These are phyloP conservation scores for Podospora sp. DNA, from an alignment of 495 filamentous ascomycete species.

Conservation along the genomic window DNA sequence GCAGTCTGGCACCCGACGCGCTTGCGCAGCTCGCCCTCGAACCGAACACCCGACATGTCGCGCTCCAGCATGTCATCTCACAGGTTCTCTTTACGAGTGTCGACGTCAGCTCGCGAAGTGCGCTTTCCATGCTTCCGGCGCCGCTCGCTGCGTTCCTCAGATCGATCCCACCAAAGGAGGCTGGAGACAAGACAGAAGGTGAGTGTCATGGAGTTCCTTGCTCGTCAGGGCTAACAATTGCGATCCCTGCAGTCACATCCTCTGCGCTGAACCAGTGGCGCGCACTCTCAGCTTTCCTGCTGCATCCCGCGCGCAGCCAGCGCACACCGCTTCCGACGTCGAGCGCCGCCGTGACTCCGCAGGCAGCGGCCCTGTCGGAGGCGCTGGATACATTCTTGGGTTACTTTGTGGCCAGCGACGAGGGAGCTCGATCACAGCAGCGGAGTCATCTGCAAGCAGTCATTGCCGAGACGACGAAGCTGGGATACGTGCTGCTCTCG, in stretches of 20 bases:
- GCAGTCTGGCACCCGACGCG: constrained; percentile 18
- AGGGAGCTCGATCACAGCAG: constrained; percentile 37
- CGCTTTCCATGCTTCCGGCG: constrained; percentile 38
- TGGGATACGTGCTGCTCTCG: constrained; percentile 42
- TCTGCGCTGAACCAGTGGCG: constrained; percentile 40
- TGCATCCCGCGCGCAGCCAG: constrained; percentile 37
- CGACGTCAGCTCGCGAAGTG: constrained; percentile 27
- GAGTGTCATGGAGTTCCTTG: not conserved
- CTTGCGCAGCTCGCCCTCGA: constrained; percentile 34
- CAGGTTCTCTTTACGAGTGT: constrained; percentile 37
- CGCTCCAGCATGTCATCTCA: constrained; percentile 40
- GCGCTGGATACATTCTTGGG: constrained; percentile 36
- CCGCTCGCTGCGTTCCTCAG: constrained; percentile 35
- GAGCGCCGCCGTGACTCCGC: constrained; percentile 30
- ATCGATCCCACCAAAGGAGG: constrained; percentile 31
- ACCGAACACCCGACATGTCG: constrained; percentile 31
- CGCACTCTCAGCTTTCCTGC: constrained; percentile 40
- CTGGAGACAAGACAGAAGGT: constrained; percentile 18
- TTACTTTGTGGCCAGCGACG: constrained; percentile 33
- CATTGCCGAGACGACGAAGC: constrained; percentile 36
- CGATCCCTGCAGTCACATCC: constrained; percentile 27
- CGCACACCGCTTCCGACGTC: constrained; percentile 36
- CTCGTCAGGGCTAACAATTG: not conserved
- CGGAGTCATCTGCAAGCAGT: constrained; percentile 38
- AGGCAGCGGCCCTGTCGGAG: constrained; percentile 33